phyloP scores from a whole-genome alignment of 148 eudicot genomes.

The Mesembryanthemum crystallinum region DNA sequence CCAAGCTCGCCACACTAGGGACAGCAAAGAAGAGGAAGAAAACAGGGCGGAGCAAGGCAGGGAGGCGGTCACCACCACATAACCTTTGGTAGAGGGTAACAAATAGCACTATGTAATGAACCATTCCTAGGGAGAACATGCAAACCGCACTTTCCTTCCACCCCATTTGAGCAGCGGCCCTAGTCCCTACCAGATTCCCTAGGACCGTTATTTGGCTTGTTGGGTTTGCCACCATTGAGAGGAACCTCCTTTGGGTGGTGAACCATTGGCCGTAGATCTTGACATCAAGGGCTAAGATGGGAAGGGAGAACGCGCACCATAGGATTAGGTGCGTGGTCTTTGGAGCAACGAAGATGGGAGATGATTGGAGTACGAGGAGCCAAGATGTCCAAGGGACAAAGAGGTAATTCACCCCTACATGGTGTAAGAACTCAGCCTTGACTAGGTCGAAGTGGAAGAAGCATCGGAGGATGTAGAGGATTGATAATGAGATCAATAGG shows the following conservation, averaged over 20 bases:
- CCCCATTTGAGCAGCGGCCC: slow-evolving; percentile 43
- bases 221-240: slow-evolving; percentile 45
- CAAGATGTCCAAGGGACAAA: slow-evolving; percentile 48
- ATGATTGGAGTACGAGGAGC: too few species aligned
- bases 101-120: slow-evolving; percentile 43
- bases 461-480: slow-evolving; percentile 36
- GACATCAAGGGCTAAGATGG: slow-evolving; percentile 39
- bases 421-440: slow-evolving; percentile 36
- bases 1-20: slow-evolving; percentile 45
- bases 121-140: slow-evolving; percentile 41
- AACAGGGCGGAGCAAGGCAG: slow-evolving; percentile 37
- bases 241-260: slow-evolving; percentile 41
- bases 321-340: slow-evolving; percentile 14
- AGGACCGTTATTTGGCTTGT: slow-evolving; percentile 45
- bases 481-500: slow-evolving; percentile 3
- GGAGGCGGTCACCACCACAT: slow-evolving; percentile 19
- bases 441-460: slow-evolving; percentile 35
- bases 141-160: slow-evolving; percentile 41
- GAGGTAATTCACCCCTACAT: slow-evolving; percentile 45
- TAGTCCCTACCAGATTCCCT: slow-evolving; percentile 41
- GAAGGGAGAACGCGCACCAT: slow-evolving; percentile 47
- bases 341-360: too few species aligned
- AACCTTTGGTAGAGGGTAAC: slow-evolving; percentile 48
- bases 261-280: slow-evolving; percentile 56
- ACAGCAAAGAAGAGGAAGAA: slow-evolving; percentile 49